Evolutionary conservation across 345 rosid genomes (phyloP).

Genomic region (Passiflora organensis): DNA sequence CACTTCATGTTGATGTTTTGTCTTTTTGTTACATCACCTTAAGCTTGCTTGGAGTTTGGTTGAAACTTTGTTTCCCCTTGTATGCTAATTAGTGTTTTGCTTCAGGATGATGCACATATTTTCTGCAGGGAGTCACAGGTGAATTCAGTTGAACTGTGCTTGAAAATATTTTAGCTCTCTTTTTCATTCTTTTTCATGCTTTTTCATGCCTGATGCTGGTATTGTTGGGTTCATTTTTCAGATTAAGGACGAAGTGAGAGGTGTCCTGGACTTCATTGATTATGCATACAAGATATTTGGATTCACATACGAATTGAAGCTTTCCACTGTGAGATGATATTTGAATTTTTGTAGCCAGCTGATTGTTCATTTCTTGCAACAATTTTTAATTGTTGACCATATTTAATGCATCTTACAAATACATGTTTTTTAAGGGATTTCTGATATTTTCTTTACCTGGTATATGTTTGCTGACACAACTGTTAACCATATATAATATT

Average conservation of each 20-base stretch:
- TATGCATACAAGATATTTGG: slow-evolving; percentile 64
- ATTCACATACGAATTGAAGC: slow-evolving; percentile 87
- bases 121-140: slow-evolving; percentile 90
- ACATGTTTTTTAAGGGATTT: neutral
- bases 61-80: neutral
- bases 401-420: neutral
- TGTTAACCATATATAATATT: too few relatives aligned
- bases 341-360: neutral
- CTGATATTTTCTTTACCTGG: too few relatives aligned
- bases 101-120: slow-evolving; percentile 96
- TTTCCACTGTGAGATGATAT: slow-evolving; percentile 65
- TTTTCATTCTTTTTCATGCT: too few relatives aligned
- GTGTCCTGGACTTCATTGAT: slow-evolving; percentile 75
- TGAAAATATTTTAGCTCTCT: neutral
- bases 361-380: slow-evolving; percentile 1
- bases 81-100: slow-evolving; percentile 7
- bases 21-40: neutral
- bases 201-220: slow-evolving; percentile 1
- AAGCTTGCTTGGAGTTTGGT: too few relatives aligned
- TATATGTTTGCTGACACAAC: too few relatives aligned
- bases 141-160: slow-evolving; percentile 15
- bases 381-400: neutral
- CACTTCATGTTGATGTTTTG: neutral
- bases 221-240: slow-evolving; percentile 32
- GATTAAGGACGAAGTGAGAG: slow-evolving; percentile 80